Evolutionary conservation across 2,329 filamentous ascomycete species (phyloP), one percentile per base, ranked within the genome.

Genomic region (Ophiostoma tasmaniense): DNA sequence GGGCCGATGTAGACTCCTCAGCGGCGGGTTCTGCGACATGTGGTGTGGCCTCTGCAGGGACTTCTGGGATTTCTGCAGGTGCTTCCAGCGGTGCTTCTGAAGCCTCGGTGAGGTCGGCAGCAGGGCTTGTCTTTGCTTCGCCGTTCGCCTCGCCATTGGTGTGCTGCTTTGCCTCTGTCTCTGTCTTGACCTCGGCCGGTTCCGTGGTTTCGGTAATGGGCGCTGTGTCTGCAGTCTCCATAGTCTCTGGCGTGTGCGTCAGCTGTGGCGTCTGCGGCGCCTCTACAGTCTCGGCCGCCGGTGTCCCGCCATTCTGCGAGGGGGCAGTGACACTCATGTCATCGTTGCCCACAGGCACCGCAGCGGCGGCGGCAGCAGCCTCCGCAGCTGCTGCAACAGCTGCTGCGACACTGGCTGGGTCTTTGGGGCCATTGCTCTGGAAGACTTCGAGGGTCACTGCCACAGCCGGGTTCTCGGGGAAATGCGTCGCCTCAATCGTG

Each of bases 401-500:
- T 7, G 61, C 67, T 28, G 64, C 69, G 3, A 39, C 76, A 73
- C 25, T 59, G n/a, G n/a, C 52, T 1, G 66, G 55, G 42, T 77
- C 74, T 30, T 73, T 75, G 6, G 75, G 75, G 2, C 76, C 76
- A 52, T 76, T 76, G 70, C 78, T 78, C 69, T 81, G 78, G 6
- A 81, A 71, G n/a, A 81, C 79, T 45, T 80, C 77, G 42, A 84
- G 81, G 59, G 77, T 78, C 22, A 83, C 80, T 2, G 0, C 79
- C 78, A 68, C 81, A 67, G 59, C 66, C 25, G 70, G 72, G 64
- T 70, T 73, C 70, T 71, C 75, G 0, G 84, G 84, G 67, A 90
- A 89, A 67, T 88, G 86, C 0, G 85, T 86, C 1, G 82, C 85
- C 70, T 88, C 82, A 30, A 89, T 83, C 55, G 81, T 71, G 59